phyloP scores from a whole-genome alignment of 1,139 yeast genomes.

The Barnettozyma hawaiiensis region DNA sequence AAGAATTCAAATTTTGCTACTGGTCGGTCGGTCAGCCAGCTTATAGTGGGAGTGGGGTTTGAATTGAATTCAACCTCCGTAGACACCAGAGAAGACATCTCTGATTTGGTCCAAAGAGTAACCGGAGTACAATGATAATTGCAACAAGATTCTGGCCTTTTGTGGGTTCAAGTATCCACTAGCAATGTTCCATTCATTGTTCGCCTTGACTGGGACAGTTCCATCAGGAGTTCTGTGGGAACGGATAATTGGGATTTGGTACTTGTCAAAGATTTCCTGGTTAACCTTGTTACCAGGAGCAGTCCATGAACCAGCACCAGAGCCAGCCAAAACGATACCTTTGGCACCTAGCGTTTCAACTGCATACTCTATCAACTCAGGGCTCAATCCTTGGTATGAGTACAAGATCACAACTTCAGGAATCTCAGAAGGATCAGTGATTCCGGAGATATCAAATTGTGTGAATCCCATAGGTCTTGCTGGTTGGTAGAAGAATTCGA shows the following conservation, averaged over 20 bases:
- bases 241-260: conserved; percentile 42
- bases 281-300: conserved; percentile 35
- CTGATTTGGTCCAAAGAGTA: conserved; percentile 39
- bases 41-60: too few species aligned
- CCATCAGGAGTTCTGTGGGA: conserved; percentile 51
- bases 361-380: conserved; percentile 35
- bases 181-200: conserved; percentile 32
- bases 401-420: conserved; percentile 45
- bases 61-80: conserved; percentile 36
- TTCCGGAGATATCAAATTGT: conserved; percentile 21
- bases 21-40: not conserved
- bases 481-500: conserved; percentile 33
- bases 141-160: conserved; percentile 47
- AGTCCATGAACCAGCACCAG: conserved; percentile 55
- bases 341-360: conserved; percentile 34
- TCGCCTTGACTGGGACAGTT: conserved; percentile 14
- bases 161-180: conserved; percentile 55
- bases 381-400: conserved; percentile 48
- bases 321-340: conserved; percentile 49
- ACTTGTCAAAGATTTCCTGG: conserved; percentile 28
- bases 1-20: not conserved
- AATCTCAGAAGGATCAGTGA: conserved; percentile 24
- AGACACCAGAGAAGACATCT: conserved; percentile 43
- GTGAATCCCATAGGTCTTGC: conserved; percentile 20
- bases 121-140: conserved; percentile 46